Percentiles rank a stretch among this genome's conserved stretches.
These are phyloP conservation scores for Tremella mesenterica DNA, from an alignment of 768 basidiomycete species.

Conservation along the genomic window DNA sequence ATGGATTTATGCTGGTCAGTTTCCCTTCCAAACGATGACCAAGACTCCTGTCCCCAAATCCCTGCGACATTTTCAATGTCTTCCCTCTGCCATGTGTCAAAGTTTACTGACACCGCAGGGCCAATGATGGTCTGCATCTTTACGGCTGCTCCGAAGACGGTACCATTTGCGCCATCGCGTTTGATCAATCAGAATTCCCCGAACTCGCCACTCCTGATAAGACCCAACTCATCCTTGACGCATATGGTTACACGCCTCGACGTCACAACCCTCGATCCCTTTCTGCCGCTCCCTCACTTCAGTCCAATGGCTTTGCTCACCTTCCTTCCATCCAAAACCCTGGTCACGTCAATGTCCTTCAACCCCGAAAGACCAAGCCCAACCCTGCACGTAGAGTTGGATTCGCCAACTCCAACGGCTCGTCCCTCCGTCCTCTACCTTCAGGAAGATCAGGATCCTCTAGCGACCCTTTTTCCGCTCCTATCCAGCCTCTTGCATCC, in stretches of 20 bases:
- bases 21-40: not conserved
- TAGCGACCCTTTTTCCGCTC: conserved; percentile 35
- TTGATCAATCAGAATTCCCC: conserved; percentile 50
- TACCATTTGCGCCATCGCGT: conserved; percentile 78
- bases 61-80: too few species aligned
- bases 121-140: conserved; percentile 79
- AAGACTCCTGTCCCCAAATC: not conserved
- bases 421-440: conserved; percentile 5
- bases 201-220: conserved; percentile 46
- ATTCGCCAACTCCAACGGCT: conserved; percentile 4
- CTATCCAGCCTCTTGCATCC: conserved; percentile 28
- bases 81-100: too few species aligned
- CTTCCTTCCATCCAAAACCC: conserved; percentile 34
- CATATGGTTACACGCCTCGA: conserved; percentile 25
- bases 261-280: conserved; percentile 4
- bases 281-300: conserved; percentile 1
- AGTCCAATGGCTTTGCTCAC: conserved; percentile 20
- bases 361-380: conserved; percentile 25
- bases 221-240: conserved; percentile 42
- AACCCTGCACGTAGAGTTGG: conserved; percentile 15
- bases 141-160: conserved; percentile 96
- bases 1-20: conserved; percentile 90
- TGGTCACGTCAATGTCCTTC: conserved; percentile 36
- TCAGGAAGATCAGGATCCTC: not conserved
- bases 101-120: conserved; percentile 51